Conservation (phyloP, 768 basidiomycete species). For the Auricularia sp. region DNA sequence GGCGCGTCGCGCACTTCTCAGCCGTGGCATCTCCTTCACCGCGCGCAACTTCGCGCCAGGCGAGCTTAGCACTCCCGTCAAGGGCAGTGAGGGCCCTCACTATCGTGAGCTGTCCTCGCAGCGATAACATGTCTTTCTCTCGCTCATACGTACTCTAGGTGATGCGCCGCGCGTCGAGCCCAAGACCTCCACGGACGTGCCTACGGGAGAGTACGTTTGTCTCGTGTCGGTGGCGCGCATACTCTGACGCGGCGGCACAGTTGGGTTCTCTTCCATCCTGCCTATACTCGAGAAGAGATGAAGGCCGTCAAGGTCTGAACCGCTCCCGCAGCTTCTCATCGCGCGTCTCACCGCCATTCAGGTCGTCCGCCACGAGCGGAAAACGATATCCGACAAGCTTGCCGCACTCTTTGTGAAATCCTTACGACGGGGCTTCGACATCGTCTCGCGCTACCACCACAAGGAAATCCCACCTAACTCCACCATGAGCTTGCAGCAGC, state of each 20-base stretch:
- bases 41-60: not conserved
- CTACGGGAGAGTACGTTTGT: not conserved
- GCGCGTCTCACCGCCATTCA: conserved; percentile 18
- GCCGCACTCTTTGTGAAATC: not conserved
- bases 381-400: conserved; percentile 61
- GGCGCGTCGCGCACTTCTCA: not conserved
- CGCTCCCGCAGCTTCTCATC: not conserved
- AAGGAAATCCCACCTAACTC: conserved; percentile 47
- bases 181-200: not conserved
- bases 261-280: conserved; percentile 91
- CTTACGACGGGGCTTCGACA: conserved; percentile 60
- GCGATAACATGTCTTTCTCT: not conserved
- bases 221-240: not conserved
- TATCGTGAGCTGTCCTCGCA: not conserved
- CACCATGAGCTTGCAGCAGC: conserved; percentile 59
- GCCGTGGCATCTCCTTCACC: not conserved
- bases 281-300: conserved; percentile 68
- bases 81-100: not conserved
- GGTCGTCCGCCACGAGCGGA: conserved; percentile 62
- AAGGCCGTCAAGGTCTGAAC: conserved; percentile 52
- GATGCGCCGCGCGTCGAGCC: not conserved
- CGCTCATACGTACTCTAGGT: not conserved
- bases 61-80: not conserved
- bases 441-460: conserved; percentile 80
- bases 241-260: not conserved